These are phyloP conservation scores for Debaryomyces nepalensis DNA, from an alignment of 1,139 yeast genomes.

Conservation along the genomic window DNA sequence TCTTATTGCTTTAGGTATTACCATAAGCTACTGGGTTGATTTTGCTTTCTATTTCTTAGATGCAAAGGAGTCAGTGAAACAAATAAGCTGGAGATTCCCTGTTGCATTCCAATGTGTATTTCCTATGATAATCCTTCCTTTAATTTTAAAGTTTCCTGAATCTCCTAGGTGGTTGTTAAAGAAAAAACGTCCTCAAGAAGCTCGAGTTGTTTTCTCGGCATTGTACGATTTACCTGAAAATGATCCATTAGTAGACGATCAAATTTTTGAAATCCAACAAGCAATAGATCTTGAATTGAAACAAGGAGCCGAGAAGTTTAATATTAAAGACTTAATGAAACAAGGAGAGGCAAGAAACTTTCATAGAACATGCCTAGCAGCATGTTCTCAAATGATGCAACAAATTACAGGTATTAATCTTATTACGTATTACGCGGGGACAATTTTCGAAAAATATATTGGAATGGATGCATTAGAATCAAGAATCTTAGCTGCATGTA, in stretches of 20 bases:
- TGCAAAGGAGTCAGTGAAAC: constrained; percentile 16
- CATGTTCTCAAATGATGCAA: constrained; percentile 51
- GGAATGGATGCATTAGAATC: constrained; percentile 44
- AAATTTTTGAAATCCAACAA: constrained; percentile 36
- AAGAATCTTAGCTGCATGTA: constrained; percentile 42
- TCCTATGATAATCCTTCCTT: constrained; percentile 34
- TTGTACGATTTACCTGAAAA: constrained; percentile 40
- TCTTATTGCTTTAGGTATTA: constrained; percentile 44
- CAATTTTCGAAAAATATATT: constrained; percentile 47
- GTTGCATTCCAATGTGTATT: constrained; percentile 49
- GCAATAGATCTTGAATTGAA: constrained; percentile 33
- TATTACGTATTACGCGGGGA: constrained; percentile 47
- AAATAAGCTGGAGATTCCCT: constrained; percentile 50
- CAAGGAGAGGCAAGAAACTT: constrained; percentile 51
- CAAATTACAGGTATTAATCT: constrained; percentile 49
- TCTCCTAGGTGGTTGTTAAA: constrained; percentile 55
- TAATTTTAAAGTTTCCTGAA: constrained; percentile 48
- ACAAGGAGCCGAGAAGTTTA: constrained; percentile 29
- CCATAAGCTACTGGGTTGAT: constrained; percentile 50
- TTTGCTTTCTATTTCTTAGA: constrained; percentile 47
- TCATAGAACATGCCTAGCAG: constrained; percentile 52
- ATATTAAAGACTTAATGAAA: constrained; percentile 31
- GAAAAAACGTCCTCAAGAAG: constrained; percentile 49
- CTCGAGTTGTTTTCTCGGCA: constrained; percentile 51
- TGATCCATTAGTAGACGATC: constrained; percentile 30